Conservation (phyloP, 2,329 filamentous ascomycete genomes). For the Nigrograna mackinnonii region DNA sequence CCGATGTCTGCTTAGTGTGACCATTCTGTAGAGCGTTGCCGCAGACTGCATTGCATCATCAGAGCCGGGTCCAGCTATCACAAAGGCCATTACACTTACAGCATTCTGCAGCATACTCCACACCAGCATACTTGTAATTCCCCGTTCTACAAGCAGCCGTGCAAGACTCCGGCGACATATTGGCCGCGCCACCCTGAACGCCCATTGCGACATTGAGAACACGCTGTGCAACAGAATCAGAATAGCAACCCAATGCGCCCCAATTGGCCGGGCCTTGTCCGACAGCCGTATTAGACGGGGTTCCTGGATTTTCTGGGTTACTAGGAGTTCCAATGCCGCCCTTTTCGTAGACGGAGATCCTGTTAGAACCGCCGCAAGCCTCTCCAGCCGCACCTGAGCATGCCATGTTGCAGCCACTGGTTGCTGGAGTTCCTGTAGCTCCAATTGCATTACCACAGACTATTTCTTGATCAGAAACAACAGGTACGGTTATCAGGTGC, state of each 20-base stretch:
- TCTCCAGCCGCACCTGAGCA: neutral
- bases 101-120: neutral
- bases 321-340: neutral
- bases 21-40: no score
- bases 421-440: constrained; percentile 13
- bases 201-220: neutral
- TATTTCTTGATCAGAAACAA: no score
- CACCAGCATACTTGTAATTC: neutral
- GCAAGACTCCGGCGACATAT: neutral
- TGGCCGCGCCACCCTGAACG: neutral
- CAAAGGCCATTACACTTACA: no score
- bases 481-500: no score
- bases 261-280: no score
- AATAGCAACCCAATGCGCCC: neutral
- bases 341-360: neutral
- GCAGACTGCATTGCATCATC: no score
- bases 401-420: neutral
- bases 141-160: neutral
- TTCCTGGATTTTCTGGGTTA: neutral
- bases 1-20: no score
- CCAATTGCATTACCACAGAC: constrained; percentile 18
- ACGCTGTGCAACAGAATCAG: neutral
- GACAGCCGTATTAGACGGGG: no score
- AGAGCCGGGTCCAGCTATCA: constrained; percentile 16
- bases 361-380: neutral